Base-by-base conservation (phyloP, 257 asterid species). In the Lavandula angustifolia region DNA sequence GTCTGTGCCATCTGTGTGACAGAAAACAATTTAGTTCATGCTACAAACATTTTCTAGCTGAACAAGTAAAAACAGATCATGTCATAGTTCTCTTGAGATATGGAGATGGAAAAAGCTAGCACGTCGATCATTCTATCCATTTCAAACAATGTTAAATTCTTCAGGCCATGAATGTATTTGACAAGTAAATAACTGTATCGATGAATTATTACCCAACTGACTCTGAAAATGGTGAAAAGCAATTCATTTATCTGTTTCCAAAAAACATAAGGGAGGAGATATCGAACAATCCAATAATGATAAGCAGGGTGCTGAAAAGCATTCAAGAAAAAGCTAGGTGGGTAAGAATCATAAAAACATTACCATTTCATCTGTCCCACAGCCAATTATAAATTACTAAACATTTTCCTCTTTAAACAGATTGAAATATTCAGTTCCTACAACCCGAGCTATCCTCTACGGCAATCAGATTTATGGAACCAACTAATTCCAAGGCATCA, bases 1-100 rank as follows among this genome's bases (percentile, higher is more conserved):
- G 99, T 90, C 67, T 94, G 97, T 32, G 71, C 95, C 97, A 94
- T 94, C 99, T 94, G 82, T 71, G 73, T 34, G 48, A 34, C 55
- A 66, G 5, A 40, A 75, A 47, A 2, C 59, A 48, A 53, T 5
- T 38, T 12, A 51, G 16, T 37, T 64, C 55, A 51, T 9, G 62
- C 32, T 32, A 35, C 48, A 54, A 60, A 32, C 29, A 44, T 44
- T 38, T 29, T 51, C 27, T 42, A 1, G 41, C 31, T 33, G 31
- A 57, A 32, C 9, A 55, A 44, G 3, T 12, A 16, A 48, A 22
- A 57, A 10, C 38, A 43, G 9, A 10, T 60, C 29, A 13, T 14
- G 4, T 13, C 27, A n/a, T 27, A 27, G 8, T 31, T 61, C 17
- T 22, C 12, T 43, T 57, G 59, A 35, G 17, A 67, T 31, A 57